phyloP scores from a whole-genome alignment of 2,329 filamentous ascomycete species.

The Aspergillus tamarii region DNA sequence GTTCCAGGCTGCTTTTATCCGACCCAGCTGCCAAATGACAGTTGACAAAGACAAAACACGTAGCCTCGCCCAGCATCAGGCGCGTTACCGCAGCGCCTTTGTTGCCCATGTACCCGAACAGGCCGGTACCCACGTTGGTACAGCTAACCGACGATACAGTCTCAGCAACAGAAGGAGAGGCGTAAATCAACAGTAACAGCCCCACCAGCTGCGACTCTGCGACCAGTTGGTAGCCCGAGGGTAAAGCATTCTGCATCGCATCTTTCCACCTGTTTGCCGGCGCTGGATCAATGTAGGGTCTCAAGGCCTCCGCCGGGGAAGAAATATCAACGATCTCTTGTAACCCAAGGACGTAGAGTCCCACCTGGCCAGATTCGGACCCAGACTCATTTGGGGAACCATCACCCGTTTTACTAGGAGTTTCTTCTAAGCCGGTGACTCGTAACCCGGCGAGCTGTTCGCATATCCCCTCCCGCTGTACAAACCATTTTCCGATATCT shows the following conservation, averaged over 20 bases:
- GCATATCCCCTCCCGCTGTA: slow-evolving; percentile 72
- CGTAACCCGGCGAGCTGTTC: slow-evolving; percentile 61
- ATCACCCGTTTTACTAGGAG: slow-evolving; percentile 23
- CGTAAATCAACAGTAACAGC: slow-evolving; percentile 81
- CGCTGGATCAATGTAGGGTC: slow-evolving; percentile 72
- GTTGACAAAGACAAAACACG: slow-evolving; percentile 86
- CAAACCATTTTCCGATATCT: slow-evolving; percentile 87
- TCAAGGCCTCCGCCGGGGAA: slow-evolving; percentile 76
- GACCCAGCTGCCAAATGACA: slow-evolving; percentile 87
- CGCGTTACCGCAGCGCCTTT: slow-evolving; percentile 87
- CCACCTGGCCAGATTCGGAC: slow-evolving; percentile 65
- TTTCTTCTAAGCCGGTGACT: slow-evolving; percentile 27
- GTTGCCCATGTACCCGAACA: slow-evolving; percentile 93
- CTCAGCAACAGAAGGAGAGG: slow-evolving; percentile 72
- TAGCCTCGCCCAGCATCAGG: slow-evolving; percentile 85
- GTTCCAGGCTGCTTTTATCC: slow-evolving; percentile 75
- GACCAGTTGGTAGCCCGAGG: slow-evolving; percentile 74
- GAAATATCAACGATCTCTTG: slow-evolving; percentile 92
- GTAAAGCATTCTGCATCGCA: slow-evolving; percentile 73
- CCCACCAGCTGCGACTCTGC: slow-evolving; percentile 85
- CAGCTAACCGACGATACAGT: slow-evolving; percentile 82
- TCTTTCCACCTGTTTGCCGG: slow-evolving; percentile 79
- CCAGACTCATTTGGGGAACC: slow-evolving; percentile 21
- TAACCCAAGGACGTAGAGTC: slow-evolving; percentile 84
- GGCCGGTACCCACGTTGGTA: slow-evolving; percentile 80